These are phyloP conservation scores for Melaleuca alternifolia DNA, from an alignment of 345 rosid genomes.

Conservation along the genomic window DNA sequence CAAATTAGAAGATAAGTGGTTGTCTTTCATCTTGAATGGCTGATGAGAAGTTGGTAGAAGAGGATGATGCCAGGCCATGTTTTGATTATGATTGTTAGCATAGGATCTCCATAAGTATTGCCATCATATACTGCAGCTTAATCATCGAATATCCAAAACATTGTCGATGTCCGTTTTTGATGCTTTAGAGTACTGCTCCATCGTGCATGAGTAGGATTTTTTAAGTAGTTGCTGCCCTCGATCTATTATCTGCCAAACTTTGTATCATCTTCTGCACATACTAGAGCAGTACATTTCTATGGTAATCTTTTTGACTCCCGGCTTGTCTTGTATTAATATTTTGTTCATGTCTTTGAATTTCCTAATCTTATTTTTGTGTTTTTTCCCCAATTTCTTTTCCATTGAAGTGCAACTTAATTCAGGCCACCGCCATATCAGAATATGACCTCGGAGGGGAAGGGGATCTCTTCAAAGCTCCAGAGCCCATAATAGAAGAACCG, in stretches of 20 bases:
- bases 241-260: background rate
- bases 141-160: background rate
- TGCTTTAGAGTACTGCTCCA: background rate
- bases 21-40: background rate
- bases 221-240: background rate
- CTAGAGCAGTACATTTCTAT: background rate
- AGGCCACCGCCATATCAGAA: constrained; percentile 43
- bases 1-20: background rate
- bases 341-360: background rate
- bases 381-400: background rate
- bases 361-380: background rate
- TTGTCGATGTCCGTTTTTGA: background rate
- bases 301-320: background rate
- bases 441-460: constrained; percentile 88
- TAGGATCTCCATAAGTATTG: background rate
- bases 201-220: background rate
- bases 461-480: constrained; percentile 89
- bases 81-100: background rate
- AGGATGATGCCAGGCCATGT: background rate
- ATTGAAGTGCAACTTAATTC: constrained; percentile 38
- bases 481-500: constrained; percentile 69
- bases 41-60: background rate
- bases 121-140: background rate
- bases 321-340: background rate
- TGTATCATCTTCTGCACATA: background rate